Conservation (phyloP, 1,139 yeast genomes). For the Yamadazyma siamensis region DNA sequence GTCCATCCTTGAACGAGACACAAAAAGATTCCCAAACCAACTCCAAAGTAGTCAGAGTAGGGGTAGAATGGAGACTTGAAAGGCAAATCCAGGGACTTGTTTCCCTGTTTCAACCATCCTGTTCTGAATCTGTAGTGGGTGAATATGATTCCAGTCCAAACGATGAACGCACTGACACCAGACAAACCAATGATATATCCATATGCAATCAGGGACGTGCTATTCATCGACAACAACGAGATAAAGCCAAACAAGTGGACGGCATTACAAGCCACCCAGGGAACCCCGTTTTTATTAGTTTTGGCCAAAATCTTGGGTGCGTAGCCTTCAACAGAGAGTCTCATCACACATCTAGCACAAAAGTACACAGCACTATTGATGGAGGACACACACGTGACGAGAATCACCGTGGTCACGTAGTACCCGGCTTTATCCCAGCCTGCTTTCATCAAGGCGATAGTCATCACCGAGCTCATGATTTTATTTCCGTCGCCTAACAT, state of each 20-base stretch:
- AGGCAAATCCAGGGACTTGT: slow-evolving; percentile 24
- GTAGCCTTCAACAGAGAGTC: slow-evolving; percentile 37
- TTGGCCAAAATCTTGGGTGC: slow-evolving; percentile 34
- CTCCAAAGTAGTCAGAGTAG: slow-evolving; percentile 13
- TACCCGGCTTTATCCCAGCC: slow-evolving; percentile 41
- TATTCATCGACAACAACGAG: slow-evolving; percentile 26
- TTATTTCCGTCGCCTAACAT: slow-evolving; percentile 28
- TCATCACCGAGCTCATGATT: slow-evolving; percentile 58
- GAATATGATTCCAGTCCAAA: slow-evolving; percentile 40
- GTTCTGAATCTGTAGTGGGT: slow-evolving; percentile 35
- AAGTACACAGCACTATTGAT: slow-evolving; percentile 44
- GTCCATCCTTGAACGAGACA: slow-evolving; percentile 48
- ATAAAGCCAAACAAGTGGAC: slow-evolving; percentile 31
- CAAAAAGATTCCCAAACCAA: slow-evolving; percentile 31
- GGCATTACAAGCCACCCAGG: slow-evolving; percentile 40
- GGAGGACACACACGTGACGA: slow-evolving; percentile 40
- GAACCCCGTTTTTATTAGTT: slow-evolving; percentile 31
- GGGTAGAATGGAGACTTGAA: slow-evolving; percentile 36
- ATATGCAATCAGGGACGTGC: slow-evolving; percentile 38
- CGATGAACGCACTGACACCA: slow-evolving; percentile 39
- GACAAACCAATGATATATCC: slow-evolving; percentile 40
- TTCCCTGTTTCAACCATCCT: slow-evolving; percentile 35
- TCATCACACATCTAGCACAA: slow-evolving; percentile 37
- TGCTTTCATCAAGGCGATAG: slow-evolving; percentile 54
- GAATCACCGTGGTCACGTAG: slow-evolving; percentile 39